Conservation (phyloP, 768 basidiomycete species). For the Xerocomellus intermedius region DNA sequence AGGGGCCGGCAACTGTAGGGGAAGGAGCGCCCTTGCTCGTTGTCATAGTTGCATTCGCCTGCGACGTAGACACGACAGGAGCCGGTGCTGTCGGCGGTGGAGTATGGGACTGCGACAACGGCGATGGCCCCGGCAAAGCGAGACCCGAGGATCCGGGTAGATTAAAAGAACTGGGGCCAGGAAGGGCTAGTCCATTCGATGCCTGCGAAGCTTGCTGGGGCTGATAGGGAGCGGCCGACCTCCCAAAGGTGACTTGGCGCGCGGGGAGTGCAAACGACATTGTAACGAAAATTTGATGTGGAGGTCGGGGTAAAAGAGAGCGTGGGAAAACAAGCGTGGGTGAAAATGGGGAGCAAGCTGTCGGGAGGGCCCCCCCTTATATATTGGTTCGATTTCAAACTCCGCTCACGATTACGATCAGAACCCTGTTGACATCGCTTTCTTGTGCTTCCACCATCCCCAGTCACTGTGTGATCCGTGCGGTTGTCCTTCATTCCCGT, state of each 20-base stretch:
- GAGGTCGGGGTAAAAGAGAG: conserved; percentile 20
- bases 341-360: conserved; percentile 19
- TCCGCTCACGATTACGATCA: conserved; percentile 28
- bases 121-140: conserved; percentile 55
- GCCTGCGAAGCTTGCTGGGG: conserved; percentile 41
- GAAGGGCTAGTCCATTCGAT: conserved; percentile 58
- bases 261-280: conserved; percentile 72
- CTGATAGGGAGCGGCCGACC: conserved; percentile 50
- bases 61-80: conserved; percentile 3
- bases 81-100: conserved; percentile 27
- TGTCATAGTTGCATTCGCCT: conserved; percentile 32
- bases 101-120: conserved; percentile 46
- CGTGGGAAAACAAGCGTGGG: conserved; percentile 31
- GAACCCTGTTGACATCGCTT: conserved; percentile 7
- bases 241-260: conserved; percentile 76
- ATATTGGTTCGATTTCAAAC: conserved; percentile 28
- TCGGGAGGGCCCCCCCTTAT: conserved; percentile 24
- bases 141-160: conserved; percentile 41
- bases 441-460: conserved; percentile 28
- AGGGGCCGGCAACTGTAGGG: conserved; percentile 55
- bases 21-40: conserved; percentile 31
- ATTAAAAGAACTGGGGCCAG: conserved; percentile 46
- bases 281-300: conserved; percentile 10
- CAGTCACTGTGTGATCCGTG: conserved; percentile 10
- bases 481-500: neutral